Percentiles rank a stretch among this genome's conserved stretches.
Conservation (phyloP, 495 filamentous ascomycete genomes). For the Staphylotrichum tortipilum region DNA sequence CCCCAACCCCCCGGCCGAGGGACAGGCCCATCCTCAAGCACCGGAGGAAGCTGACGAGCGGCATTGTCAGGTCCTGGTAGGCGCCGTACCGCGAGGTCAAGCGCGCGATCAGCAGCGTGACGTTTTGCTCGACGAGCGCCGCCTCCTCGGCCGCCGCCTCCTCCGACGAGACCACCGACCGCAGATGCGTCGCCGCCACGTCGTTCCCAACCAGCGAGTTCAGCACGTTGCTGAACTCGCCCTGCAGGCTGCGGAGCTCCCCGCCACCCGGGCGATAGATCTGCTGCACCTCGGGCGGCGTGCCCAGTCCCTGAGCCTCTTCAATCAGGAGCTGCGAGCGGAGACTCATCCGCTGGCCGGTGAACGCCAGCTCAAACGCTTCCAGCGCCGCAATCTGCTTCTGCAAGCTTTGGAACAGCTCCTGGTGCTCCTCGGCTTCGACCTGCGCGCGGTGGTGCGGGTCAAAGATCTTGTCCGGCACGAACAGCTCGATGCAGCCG, state of each 20-base stretch:
- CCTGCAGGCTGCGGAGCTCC: constrained; percentile 62
- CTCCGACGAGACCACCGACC: constrained; percentile 21
- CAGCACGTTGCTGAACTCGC: constrained; percentile 71
- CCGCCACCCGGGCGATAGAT: constrained; percentile 64
- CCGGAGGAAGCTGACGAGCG: constrained; percentile 71
- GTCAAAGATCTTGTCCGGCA: constrained; percentile 79
- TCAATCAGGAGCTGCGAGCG: constrained; percentile 51
- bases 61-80: constrained; percentile 77
- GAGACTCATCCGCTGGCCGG: constrained; percentile 56
- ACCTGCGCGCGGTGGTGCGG: constrained; percentile 71
- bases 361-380: constrained; percentile 57
- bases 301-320: constrained; percentile 54
- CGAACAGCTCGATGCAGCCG: constrained; percentile 64
- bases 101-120: constrained; percentile 57
- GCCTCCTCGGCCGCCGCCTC: constrained; percentile 36
- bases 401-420: constrained; percentile 45
- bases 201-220: constrained; percentile 53
- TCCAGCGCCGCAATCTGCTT: constrained; percentile 52
- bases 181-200: constrained; percentile 34
- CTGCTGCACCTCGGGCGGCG: constrained; percentile 42
- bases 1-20: constrained; percentile 38
- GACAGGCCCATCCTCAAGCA: constrained; percentile 70
- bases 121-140: constrained; percentile 58
- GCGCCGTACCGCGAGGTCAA: constrained; percentile 57
- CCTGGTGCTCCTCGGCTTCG: constrained; percentile 55